These are phyloP conservation scores for Talaromyces verruculosus DNA, from an alignment of 2,329 filamentous ascomycete species.

Conservation along the genomic window DNA sequence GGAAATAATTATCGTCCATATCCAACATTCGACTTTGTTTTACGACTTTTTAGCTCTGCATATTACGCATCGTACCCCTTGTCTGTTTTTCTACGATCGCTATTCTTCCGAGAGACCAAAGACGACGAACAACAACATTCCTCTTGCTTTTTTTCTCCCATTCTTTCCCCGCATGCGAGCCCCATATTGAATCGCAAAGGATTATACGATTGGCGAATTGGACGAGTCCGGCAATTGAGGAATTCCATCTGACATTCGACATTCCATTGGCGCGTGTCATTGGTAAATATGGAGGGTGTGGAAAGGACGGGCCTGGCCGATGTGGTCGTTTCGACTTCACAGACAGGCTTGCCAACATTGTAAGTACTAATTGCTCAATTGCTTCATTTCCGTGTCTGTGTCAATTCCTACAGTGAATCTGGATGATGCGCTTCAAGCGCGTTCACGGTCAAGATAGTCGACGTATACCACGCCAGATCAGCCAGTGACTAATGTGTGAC, in stretches of 20 bases:
- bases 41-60: not conserved
- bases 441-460: not conserved
- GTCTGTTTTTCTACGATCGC: not conserved
- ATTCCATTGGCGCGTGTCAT: slow-evolving; percentile 5
- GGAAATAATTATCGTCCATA: slow-evolving; percentile 1
- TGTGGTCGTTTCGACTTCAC: not conserved
- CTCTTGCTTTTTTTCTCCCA: not conserved
- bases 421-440: not conserved
- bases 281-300: slow-evolving; percentile 11
- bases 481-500: not conserved
- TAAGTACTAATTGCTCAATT: slow-evolving; percentile 2
- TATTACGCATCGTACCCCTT: not conserved
- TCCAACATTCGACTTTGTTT: not conserved
- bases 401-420: not conserved
- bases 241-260: slow-evolving; percentile 1
- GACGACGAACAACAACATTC: slow-evolving; percentile 3
- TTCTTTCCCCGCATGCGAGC: not conserved
- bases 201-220: not conserved
- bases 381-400: not conserved
- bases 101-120: not conserved
- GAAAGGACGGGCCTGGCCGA: slow-evolving; percentile 8
- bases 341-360: slow-evolving; percentile 10
- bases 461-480: not conserved
- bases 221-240: not conserved
- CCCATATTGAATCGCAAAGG: not conserved